Base-by-base conservation (phyloP, 2,329 filamentous ascomycete genomes). In the Uncinocarpus reesii region DNA sequence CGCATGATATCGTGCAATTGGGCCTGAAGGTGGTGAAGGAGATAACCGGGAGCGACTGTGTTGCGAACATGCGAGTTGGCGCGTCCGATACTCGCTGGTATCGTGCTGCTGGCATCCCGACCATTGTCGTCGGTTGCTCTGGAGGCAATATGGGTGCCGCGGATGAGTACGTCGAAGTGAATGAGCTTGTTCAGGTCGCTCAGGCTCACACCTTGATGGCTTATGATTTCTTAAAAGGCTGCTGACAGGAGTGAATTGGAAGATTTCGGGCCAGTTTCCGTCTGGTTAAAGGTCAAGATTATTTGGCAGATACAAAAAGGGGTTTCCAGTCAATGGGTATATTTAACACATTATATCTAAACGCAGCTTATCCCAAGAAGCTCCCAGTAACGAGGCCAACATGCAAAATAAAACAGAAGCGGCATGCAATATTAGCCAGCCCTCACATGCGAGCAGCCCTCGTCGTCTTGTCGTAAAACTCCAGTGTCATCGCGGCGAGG, bases 401-500 rank as follows among this genome's bases (percentile, higher is more conserved):
- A 23, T 18, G 13, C 3, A 10, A 32, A 18, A 34, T 4, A 26
- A 15, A 24, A 15, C 5, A 46, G 15, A 38, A 38, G 18, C 11
- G 16, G n/a, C n/a, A n/a, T 26, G 11, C 8, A 40, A 40, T 2
- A 13, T 2, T 6, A 21, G 2, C 7, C 20, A 13, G 18, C 21
- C 15, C 5, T 53, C 32, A 54, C 46, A 54, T 40, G 20, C 65
- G 60, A 26, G 60, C 60, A 35, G 67, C 68, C 38, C 67, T 59
- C 21, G 68, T 70, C 26, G 66, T 69, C 57, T 71, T 71, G 53
- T 96, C 90, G 64, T 86, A 95, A 69, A 95, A 95, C 68, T 95
- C 89, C 60, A 95, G 67, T 32, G 89, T 95, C 69, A 94, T 73
- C 13, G 89, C 90, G 28, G 89, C 88, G 55, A 96, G 66, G 64